Evolutionary conservation across 2,329 filamentous ascomycete species (phyloP).

Genomic region (Fusarium nurragi): DNA sequence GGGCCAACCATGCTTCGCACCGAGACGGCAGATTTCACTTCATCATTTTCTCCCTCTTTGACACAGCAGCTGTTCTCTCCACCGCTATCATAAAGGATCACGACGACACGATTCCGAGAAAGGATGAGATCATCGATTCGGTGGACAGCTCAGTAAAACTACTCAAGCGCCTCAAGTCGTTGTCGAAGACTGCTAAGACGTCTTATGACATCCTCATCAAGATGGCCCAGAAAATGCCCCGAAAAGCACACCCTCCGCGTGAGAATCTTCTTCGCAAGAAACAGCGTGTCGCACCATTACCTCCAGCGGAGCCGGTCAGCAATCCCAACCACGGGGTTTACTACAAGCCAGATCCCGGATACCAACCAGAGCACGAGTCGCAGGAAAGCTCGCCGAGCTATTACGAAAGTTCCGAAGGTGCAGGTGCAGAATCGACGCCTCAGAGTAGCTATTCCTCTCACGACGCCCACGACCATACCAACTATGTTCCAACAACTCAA

Average conservation of each 20-base stretch:
- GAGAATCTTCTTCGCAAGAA: slow-evolving; percentile 21
- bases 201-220: slow-evolving; percentile 49
- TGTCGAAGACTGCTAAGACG: slow-evolving; percentile 49
- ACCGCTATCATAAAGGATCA: slow-evolving; percentile 61
- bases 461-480: slow-evolving; percentile 11
- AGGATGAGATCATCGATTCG: slow-evolving; percentile 51
- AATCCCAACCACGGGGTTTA: not conserved
- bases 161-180: slow-evolving; percentile 45
- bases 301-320: not conserved
- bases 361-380: slow-evolving; percentile 13
- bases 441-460: slow-evolving; percentile 25
- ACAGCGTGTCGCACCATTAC: slow-evolving; percentile 6
- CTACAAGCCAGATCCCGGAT: slow-evolving; percentile 9
- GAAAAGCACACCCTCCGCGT: slow-evolving; percentile 31
- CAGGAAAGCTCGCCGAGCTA: slow-evolving; percentile 31
- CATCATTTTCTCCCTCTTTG: slow-evolving; percentile 61
- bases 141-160: slow-evolving; percentile 50
- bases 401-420: slow-evolving; percentile 18
- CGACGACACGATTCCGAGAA: slow-evolving; percentile 50
- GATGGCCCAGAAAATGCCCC: slow-evolving; percentile 45
- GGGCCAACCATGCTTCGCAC: slow-evolving; percentile 56
- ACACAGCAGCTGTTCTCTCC: slow-evolving; percentile 60
- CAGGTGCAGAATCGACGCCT: slow-evolving; percentile 21
- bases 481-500: not conserved
- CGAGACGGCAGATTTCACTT: slow-evolving; percentile 61